phyloP scores from a whole-genome alignment of 2,329 filamentous ascomycete species.

The Zalaria sp. region DNA sequence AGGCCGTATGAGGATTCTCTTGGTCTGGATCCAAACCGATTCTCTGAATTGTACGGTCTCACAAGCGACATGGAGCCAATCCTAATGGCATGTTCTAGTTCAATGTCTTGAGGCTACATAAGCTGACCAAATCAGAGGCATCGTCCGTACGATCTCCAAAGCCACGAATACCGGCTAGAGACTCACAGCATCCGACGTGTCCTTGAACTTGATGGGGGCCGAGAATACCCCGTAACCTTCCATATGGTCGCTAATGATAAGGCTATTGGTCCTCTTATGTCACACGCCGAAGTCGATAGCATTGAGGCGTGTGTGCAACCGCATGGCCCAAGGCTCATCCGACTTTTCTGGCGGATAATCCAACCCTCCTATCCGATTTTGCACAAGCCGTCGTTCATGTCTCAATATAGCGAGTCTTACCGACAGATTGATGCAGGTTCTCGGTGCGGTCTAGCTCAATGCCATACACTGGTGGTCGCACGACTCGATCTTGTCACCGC shows the following conservation, averaged over 20 bases:
- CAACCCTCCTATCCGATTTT: neutral
- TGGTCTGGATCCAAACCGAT: too few species aligned
- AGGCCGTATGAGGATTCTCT: too few species aligned
- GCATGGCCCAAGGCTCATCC: neutral
- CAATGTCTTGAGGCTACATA: too few species aligned
- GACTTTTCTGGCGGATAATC: neutral
- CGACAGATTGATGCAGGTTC: neutral
- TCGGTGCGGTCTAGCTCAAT: neutral
- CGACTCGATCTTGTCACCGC: neutral
- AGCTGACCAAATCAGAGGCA: neutral
- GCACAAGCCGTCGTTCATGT: neutral
- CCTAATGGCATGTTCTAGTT: too few species aligned
- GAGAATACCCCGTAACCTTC: neutral
- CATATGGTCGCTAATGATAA: neutral
- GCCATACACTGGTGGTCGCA: neutral
- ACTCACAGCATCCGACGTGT: constrained; percentile 1
- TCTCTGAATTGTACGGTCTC: too few species aligned
- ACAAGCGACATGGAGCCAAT: too few species aligned
- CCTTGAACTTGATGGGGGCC: neutral
- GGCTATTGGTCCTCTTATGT: too few species aligned
- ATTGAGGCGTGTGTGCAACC: neutral
- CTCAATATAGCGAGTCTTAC: neutral
- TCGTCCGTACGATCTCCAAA: neutral
- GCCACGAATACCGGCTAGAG: neutral
- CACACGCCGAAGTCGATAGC: neutral